These are phyloP conservation scores for Rhododendron ferrugineum DNA, from an alignment of 148 eudicot species.

Conservation along the genomic window DNA sequence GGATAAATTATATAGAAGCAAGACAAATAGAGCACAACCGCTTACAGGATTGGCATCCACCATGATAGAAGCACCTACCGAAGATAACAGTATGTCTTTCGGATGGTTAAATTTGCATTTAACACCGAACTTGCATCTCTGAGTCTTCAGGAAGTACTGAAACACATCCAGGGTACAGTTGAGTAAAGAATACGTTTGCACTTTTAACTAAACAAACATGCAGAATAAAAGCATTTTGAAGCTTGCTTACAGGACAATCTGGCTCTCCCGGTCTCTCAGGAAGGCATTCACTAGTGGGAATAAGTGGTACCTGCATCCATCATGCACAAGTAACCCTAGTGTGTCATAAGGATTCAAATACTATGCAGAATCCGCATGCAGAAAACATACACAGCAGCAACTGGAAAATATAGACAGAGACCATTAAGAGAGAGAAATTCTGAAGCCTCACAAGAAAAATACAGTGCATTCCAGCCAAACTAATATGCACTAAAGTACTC, in stretches of 20 bases:
- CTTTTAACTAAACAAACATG: constrained; percentile 3
- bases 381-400: background rate
- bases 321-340: background rate
- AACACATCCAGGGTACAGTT: constrained; percentile 14
- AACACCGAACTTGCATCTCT: constrained; percentile 81
- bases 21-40: constrained; percentile 1
- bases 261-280: constrained; percentile 94
- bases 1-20: background rate
- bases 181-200: constrained; percentile 3
- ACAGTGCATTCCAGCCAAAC: background rate
- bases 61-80: constrained; percentile 26
- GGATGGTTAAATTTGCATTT: constrained; percentile 97
- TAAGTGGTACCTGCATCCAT: constrained; percentile 51
- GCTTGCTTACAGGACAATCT: constrained; percentile 82
- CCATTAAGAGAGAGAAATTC: background rate
- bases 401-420: background rate
- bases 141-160: constrained; percentile 90
- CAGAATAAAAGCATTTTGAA: constrained; percentile 4
- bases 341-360: background rate
- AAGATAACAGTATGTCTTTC: constrained; percentile 36
- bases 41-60: background rate
- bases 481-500: background rate
- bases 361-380: background rate
- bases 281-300: constrained; percentile 46
- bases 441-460: background rate